Evolutionary conservation across 345 rosid species (phyloP).

Genomic region (Excoecaria agallocha): DNA sequence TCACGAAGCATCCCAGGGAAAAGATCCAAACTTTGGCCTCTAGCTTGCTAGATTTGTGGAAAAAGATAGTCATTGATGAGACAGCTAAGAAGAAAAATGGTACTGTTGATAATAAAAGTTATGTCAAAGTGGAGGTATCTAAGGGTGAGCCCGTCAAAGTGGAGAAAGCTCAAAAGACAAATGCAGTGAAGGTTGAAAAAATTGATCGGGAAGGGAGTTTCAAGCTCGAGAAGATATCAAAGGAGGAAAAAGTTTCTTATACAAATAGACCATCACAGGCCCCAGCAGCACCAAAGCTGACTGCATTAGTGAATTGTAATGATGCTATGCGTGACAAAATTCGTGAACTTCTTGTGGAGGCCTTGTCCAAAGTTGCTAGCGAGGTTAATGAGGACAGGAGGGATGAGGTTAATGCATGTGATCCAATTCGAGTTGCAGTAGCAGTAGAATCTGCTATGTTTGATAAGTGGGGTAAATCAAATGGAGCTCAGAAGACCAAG

Average conservation of each 20-base stretch:
- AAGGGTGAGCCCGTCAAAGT: slow-evolving; percentile 45
- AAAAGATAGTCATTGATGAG: slow-evolving; percentile 79
- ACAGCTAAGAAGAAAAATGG: slow-evolving; percentile 64
- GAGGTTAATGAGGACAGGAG: slow-evolving; percentile 61
- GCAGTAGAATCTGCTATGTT: slow-evolving; percentile 78
- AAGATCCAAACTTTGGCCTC: slow-evolving; percentile 56
- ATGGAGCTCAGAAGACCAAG: slow-evolving; percentile 80
- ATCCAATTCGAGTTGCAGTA: slow-evolving; percentile 84
- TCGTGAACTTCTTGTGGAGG: slow-evolving; percentile 74
- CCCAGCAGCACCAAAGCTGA: slow-evolving; percentile 51
- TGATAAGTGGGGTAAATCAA: slow-evolving; percentile 78
- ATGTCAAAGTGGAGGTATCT: slow-evolving; percentile 23
- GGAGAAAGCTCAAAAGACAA: slow-evolving; percentile 39
- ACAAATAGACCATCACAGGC: slow-evolving; percentile 44
- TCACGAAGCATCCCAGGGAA: slow-evolving; percentile 75
- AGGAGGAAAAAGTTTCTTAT: slow-evolving; percentile 40
- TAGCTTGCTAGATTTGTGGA: slow-evolving; percentile 81
- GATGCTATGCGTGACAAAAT: slow-evolving; percentile 81
- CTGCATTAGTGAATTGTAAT: slow-evolving; percentile 61
- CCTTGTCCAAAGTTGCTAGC: slow-evolving; percentile 61
- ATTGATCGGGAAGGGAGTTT: slow-evolving; percentile 26
- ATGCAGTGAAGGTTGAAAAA: slow-evolving; percentile 39
- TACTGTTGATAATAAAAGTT: slow-evolving; percentile 30
- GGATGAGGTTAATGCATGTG: slow-evolving; percentile 55
- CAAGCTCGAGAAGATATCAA: slow-evolving; percentile 39